These are phyloP conservation scores for Blastobotrys peoriensis DNA, from an alignment of 805 yeast species.

Conservation along the genomic window DNA sequence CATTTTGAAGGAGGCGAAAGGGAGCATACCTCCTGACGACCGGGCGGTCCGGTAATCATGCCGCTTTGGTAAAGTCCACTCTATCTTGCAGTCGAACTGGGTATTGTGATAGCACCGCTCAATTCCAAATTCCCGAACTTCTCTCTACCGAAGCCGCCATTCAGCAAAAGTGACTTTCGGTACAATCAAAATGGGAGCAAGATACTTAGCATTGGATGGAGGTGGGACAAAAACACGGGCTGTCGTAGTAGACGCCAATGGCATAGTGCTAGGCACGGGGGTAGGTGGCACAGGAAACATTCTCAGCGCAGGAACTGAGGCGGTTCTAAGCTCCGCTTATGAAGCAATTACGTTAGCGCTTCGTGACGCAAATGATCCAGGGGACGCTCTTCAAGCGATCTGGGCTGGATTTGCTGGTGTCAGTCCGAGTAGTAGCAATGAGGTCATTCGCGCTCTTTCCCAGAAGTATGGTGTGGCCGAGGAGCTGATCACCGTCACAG, in stretches of 20 bases:
- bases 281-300: constrained; percentile 18
- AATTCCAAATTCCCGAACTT: too few relatives aligned
- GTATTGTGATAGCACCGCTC: too few relatives aligned
- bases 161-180: too few relatives aligned
- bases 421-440: constrained; percentile 8
- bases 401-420: constrained; percentile 25
- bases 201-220: constrained; percentile 20
- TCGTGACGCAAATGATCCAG: background rate
- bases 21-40: too few relatives aligned
- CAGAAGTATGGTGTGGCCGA: constrained; percentile 7
- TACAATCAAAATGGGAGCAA: background rate
- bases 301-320: constrained; percentile 10
- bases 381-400: constrained; percentile 5
- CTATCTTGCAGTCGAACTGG: too few relatives aligned
- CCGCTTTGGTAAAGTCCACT: too few relatives aligned
- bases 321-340: constrained; percentile 7
- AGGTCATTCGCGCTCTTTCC: constrained; percentile 3
- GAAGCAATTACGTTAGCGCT: constrained; percentile 11
- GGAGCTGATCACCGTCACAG: constrained; percentile 10
- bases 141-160: too few relatives aligned
- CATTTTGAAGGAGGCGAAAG: too few relatives aligned
- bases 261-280: constrained; percentile 8
- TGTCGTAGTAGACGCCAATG: constrained; percentile 13
- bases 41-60: too few relatives aligned
- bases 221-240: constrained; percentile 25